Evolutionary conservation across 2,329 filamentous ascomycete species (phyloP).

Genomic region (Teratosphaeriaceae sp.): DNA sequence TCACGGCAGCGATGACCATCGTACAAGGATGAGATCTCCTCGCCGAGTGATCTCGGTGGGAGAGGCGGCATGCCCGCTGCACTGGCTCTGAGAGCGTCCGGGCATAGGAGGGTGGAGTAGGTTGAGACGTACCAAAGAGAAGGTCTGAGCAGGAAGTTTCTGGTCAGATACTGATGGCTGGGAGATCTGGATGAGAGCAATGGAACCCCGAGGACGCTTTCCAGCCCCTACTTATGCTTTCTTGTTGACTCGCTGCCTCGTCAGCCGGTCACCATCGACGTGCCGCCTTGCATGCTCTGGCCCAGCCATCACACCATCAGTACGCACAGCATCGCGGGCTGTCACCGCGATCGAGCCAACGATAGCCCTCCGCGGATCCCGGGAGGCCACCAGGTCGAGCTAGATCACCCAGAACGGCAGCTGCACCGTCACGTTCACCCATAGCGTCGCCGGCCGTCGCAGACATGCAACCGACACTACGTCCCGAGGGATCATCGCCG

Average conservation of each 20-base stretch:
- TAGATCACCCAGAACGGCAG: slow-evolving; percentile 27
- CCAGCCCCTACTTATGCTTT: slow-evolving; percentile 28
- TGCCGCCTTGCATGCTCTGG: slow-evolving; percentile 3
- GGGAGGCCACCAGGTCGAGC: slow-evolving; percentile 36
- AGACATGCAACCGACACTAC: slow-evolving; percentile 20
- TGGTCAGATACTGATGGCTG: slow-evolving; percentile 12
- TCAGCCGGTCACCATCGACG: neutral
- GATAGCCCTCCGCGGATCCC: slow-evolving; percentile 37
- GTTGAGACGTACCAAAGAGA: slow-evolving; percentile 11
- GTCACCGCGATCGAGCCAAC: slow-evolving; percentile 39
- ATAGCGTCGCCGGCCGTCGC: slow-evolving; percentile 19
- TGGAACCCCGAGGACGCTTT: neutral
- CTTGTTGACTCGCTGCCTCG: slow-evolving; percentile 3
- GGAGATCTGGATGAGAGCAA: slow-evolving; percentile 13
- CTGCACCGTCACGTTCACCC: slow-evolving; percentile 18
- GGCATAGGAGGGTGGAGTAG: neutral
- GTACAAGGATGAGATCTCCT: too few species aligned
- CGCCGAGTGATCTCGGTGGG: too few species aligned
- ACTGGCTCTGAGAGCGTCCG: neutral
- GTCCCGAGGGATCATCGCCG: slow-evolving; percentile 20
- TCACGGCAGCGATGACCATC: neutral
- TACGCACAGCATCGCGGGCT: slow-evolving; percentile 28
- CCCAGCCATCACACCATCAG: slow-evolving; percentile 10
- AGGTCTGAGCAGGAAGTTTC: neutral
- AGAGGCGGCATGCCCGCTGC: too few species aligned